phyloP scores from a whole-genome alignment of 441 rosid genomes.

The Adansonia rubrostipa region DNA sequence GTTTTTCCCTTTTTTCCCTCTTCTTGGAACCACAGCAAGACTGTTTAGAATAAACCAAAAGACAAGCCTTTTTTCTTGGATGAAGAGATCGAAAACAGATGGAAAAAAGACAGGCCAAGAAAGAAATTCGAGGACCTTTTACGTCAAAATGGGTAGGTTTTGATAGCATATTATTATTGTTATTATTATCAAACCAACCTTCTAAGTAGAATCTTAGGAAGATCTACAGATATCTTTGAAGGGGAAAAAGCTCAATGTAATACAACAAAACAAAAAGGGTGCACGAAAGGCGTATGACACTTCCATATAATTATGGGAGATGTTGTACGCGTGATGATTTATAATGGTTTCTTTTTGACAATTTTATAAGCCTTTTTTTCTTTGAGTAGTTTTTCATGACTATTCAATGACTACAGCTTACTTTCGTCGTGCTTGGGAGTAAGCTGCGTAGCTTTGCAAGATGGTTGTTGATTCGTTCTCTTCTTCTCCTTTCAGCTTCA shows the following conservation, averaged over 20 bases:
- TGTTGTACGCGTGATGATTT: slow-evolving; percentile 32
- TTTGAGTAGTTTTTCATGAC: neutral
- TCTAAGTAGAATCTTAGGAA: slow-evolving; percentile 41
- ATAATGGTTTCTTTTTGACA: slow-evolving; percentile 25
- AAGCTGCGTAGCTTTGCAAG: slow-evolving; percentile 91
- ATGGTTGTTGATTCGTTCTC: slow-evolving; percentile 95
- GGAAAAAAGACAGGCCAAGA: slow-evolving; percentile 25
- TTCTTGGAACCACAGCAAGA: slow-evolving; percentile 66
- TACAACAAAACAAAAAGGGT: slow-evolving; percentile 25
- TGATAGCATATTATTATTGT: neutral
- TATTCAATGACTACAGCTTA: slow-evolving; percentile 43
- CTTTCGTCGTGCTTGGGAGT: slow-evolving; percentile 94
- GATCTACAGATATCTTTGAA: slow-evolving; percentile 35
- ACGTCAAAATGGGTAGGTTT: slow-evolving; percentile 41
- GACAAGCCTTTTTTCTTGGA: slow-evolving; percentile 29
- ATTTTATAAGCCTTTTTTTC: slow-evolving; percentile 12
- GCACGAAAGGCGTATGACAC: slow-evolving; percentile 22
- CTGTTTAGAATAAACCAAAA: slow-evolving; percentile 37
- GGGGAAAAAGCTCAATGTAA: slow-evolving; percentile 2
- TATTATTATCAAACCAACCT: slow-evolving; percentile 30
- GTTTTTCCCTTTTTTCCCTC: slow-evolving; percentile 35
- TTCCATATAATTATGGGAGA: slow-evolving; percentile 26
- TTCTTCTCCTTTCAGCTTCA: slow-evolving; percentile 92
- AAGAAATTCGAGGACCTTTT: slow-evolving; percentile 44
- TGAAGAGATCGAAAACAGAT: slow-evolving; percentile 24